A percentile compares a stretch with the other conserved stretches of the same genome.
phyloP scores from a whole-genome alignment of 768 basidiomycete genomes.

The Saitozyma podzolica region DNA sequence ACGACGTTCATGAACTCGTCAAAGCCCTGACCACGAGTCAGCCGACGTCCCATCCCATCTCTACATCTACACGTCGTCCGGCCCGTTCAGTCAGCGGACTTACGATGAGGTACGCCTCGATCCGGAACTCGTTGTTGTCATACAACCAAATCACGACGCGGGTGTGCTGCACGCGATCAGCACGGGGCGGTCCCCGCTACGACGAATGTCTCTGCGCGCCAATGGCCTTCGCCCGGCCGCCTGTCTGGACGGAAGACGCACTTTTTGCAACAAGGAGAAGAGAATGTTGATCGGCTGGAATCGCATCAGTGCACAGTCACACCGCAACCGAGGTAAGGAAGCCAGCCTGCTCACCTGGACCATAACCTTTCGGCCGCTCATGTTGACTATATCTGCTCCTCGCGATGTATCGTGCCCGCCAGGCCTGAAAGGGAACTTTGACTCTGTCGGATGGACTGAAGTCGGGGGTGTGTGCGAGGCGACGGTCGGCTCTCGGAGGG shows the following conservation, averaged over 20 bases:
- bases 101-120: constrained; percentile 94
- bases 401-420: not conserved
- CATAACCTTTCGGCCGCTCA: constrained; percentile 96
- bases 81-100: constrained; percentile 2
- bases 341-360: constrained; percentile 72
- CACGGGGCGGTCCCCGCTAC: too few species aligned
- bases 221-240: not conserved
- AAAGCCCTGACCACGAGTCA: constrained; percentile 67
- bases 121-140: constrained; percentile 93
- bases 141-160: constrained; percentile 93
- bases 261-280: constrained; percentile 39
- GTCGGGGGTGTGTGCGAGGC: too few species aligned
- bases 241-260: not conserved
- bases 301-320: not conserved
- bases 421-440: too few species aligned
- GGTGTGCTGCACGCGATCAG: constrained; percentile 59
- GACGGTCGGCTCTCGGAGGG: too few species aligned
- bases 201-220: constrained; percentile 14
- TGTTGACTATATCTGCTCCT: constrained; percentile 54
- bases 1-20: constrained; percentile 99
- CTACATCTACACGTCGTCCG: not conserved
- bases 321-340: not conserved
- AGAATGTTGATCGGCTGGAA: constrained; percentile 42
- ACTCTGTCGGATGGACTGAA: too few species aligned
- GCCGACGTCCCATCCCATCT: too few species aligned